Evolutionary conservation across 1,139 yeast genomes (phyloP).

Genomic region (Candida sanyaensis): DNA sequence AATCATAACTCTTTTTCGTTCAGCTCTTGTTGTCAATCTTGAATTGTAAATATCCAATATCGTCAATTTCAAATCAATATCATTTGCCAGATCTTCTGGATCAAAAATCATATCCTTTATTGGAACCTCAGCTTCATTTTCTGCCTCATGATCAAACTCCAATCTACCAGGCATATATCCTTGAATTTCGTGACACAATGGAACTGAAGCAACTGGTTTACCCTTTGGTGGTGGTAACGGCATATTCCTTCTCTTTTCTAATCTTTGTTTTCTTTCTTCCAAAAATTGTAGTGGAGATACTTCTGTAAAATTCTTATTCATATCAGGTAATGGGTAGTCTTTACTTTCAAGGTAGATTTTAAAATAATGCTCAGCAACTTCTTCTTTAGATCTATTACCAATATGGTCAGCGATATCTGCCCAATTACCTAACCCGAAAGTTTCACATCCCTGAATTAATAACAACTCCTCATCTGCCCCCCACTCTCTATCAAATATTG

Average conservation of each 20-base stretch:
- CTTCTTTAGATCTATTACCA: conserved; percentile 90
- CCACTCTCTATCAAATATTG: conserved; percentile 89
- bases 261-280: conserved; percentile 64
- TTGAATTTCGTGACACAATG: conserved; percentile 94
- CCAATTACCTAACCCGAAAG: conserved; percentile 94
- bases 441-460: conserved; percentile 88
- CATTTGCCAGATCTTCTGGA: conserved; percentile 86
- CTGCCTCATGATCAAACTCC: conserved; percentile 95
- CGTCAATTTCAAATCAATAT: conserved; percentile 84
- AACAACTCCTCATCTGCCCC: conserved; percentile 97
- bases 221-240: conserved; percentile 79
- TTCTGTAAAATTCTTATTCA: conserved; percentile 64
- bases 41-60: conserved; percentile 88
- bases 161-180: conserved; percentile 99
- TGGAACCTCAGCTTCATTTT: conserved; percentile 93
- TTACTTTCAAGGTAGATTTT: conserved; percentile 66
- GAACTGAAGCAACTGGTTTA: conserved; percentile 89
- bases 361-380: conserved; percentile 81
- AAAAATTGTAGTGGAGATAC: conserved; percentile 72
- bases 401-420: conserved; percentile 94
- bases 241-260: conserved; percentile 67
- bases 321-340: conserved; percentile 81
- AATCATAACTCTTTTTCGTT: conserved; percentile 79
- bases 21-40: conserved; percentile 87
- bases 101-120: conserved; percentile 96